phyloP scores from a whole-genome alignment of 2,329 filamentous ascomycete species.

The Clonostachys chloroleuca region DNA sequence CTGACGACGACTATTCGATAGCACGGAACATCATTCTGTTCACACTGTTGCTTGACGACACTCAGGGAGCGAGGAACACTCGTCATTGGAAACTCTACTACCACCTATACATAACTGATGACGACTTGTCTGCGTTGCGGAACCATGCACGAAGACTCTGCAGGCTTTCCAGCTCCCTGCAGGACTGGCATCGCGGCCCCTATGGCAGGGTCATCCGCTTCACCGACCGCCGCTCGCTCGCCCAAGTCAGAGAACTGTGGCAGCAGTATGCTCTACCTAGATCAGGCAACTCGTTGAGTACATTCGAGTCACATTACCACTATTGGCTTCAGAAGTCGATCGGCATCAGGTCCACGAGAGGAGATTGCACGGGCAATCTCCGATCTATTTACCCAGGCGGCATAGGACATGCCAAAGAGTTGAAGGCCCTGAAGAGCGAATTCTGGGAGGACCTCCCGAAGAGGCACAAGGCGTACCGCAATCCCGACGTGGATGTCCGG shows the following conservation, averaged over 20 bases:
- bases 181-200: slow-evolving; percentile 34
- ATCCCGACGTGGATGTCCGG: slow-evolving; percentile 10
- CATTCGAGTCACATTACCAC: slow-evolving; percentile 3
- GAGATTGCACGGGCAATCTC: slow-evolving; percentile 11
- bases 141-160: slow-evolving; percentile 38
- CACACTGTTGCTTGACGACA: slow-evolving; percentile 39
- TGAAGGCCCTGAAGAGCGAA: slow-evolving; percentile 13
- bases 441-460: slow-evolving; percentile 29
- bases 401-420: slow-evolving; percentile 11
- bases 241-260: slow-evolving; percentile 32
- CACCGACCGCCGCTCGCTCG: slow-evolving; percentile 40
- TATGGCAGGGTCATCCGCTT: slow-evolving; percentile 43
- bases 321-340: slow-evolving; percentile 5
- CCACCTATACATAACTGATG: slow-evolving; percentile 37
- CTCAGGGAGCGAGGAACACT: slow-evolving; percentile 5
- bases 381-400: slow-evolving; percentile 31
- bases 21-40: slow-evolving; percentile 52
- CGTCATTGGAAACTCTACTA: slow-evolving; percentile 52
- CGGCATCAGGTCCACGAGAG: slow-evolving; percentile 5
- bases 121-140: slow-evolving; percentile 26
- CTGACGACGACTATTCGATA: slow-evolving; percentile 12
- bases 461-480: slow-evolving; percentile 6
- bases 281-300: too few relatives aligned
- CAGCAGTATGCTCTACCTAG: slow-evolving; percentile 7
- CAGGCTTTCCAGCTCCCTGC: slow-evolving; percentile 24